phyloP scores from a whole-genome alignment of 805 yeast species.

The Yarrowia sp. region DNA sequence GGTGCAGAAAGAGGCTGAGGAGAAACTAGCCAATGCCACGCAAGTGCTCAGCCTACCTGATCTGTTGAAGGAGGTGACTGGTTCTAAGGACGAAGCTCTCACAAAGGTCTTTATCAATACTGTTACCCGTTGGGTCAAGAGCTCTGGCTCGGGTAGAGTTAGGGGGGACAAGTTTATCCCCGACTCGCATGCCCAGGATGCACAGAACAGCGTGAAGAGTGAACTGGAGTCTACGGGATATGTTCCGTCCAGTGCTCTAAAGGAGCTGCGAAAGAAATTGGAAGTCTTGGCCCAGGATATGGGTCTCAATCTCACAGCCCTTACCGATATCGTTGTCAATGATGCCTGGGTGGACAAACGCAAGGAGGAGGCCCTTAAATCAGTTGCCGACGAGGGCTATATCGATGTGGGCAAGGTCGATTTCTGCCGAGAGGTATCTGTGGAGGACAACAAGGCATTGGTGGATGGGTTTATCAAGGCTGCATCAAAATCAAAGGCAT shows the following conservation, averaged over 20 bases:
- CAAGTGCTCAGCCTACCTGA: neutral
- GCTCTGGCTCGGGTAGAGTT: neutral
- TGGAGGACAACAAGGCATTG: conserved; percentile 5
- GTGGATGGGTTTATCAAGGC: neutral
- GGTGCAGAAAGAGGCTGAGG: neutral
- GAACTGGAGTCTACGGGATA: neutral
- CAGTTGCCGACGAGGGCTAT: neutral
- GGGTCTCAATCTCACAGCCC: neutral
- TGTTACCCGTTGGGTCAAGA: neutral
- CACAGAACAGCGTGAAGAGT: neutral
- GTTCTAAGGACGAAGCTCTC: neutral
- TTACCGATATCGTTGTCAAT: neutral
- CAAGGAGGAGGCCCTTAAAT: neutral
- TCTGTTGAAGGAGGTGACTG: neutral
- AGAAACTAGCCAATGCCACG: neutral
- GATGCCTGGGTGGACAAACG: neutral
- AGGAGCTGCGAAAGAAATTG: conserved; percentile 12
- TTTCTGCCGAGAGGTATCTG: neutral
- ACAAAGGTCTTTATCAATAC: neutral
- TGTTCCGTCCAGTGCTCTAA: neutral
- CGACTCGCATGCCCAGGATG: conserved; percentile 4
- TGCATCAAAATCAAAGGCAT: neutral
- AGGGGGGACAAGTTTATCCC: conserved; percentile 5
- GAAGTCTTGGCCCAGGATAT: conserved; percentile 1
- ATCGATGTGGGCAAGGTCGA: conserved; percentile 6